Conservation (phyloP, 2,329 filamentous ascomycete genomes). For the Aspergillus viridinutans region DNA sequence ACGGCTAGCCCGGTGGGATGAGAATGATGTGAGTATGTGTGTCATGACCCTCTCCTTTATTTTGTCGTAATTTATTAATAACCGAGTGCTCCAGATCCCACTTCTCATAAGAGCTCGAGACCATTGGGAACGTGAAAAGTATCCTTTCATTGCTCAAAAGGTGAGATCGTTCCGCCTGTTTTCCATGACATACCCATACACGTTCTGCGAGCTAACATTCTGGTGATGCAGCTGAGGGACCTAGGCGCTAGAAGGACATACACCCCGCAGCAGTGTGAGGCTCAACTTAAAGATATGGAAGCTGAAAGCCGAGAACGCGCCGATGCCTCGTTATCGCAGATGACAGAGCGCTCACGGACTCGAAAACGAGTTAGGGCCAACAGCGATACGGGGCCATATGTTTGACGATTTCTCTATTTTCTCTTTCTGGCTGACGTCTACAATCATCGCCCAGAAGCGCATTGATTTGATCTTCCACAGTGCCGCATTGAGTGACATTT, state of each 20-base stretch:
- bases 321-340: conserved; percentile 15
- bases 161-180: conserved; percentile 16
- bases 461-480: neutral
- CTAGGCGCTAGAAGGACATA: conserved; percentile 31
- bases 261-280: conserved; percentile 34
- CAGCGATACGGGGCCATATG: neutral
- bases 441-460: neutral
- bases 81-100: conserved; percentile 25
- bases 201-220: neutral
- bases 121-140: conserved; percentile 37
- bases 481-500: neutral
- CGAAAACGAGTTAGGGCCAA: conserved; percentile 10
- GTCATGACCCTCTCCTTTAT: conserved; percentile 3
- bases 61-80: conserved; percentile 8
- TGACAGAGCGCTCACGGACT: conserved; percentile 20
- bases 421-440: neutral
- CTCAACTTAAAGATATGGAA: conserved; percentile 28
- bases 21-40: conserved; percentile 44
- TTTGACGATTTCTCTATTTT: neutral
- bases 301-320: conserved; percentile 15
- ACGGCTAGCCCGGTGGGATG: conserved; percentile 35
- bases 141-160: conserved; percentile 36
- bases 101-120: conserved; percentile 34
- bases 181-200: neutral
- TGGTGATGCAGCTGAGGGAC: conserved; percentile 27